phyloP scores from a whole-genome alignment of 2,329 filamentous ascomycete genomes.

The Diaporthe vexans region DNA sequence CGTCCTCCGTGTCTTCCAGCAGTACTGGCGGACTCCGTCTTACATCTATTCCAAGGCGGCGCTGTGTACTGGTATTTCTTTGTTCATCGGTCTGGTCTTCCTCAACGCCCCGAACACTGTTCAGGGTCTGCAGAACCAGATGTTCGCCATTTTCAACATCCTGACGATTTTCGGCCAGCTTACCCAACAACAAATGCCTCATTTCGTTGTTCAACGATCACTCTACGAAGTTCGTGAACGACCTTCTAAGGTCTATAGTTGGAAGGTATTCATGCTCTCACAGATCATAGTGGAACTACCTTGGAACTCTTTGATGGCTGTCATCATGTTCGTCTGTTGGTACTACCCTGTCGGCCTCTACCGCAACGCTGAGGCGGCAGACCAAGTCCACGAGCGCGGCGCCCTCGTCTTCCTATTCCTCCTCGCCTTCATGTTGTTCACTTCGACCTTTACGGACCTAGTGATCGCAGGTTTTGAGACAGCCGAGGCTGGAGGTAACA shows the following conservation, averaged over 20 bases:
- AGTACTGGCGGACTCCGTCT: constrained; percentile 80
- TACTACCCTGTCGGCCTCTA: constrained; percentile 79
- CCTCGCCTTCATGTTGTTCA: constrained; percentile 75
- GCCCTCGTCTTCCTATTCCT: constrained; percentile 77
- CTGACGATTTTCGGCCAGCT: constrained; percentile 77
- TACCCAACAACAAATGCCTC: constrained; percentile 77
- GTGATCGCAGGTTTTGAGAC: constrained; percentile 74
- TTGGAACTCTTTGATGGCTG: constrained; percentile 75
- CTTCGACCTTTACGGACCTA: constrained; percentile 76
- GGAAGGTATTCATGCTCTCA: constrained; percentile 76
- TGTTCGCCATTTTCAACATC: constrained; percentile 80
- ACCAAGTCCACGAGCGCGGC: constrained; percentile 68
- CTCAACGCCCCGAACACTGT: constrained; percentile 71
- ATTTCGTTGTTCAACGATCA: constrained; percentile 76
- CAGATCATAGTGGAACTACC: constrained; percentile 79
- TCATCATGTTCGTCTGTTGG: constrained; percentile 76
- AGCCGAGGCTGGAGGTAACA: constrained; percentile 76
- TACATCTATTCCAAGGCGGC: constrained; percentile 79
- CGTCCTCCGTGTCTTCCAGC: constrained; percentile 74
- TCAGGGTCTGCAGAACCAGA: constrained; percentile 79
- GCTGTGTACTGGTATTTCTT: constrained; percentile 65
- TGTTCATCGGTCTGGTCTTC: constrained; percentile 81
- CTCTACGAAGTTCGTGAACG: constrained; percentile 80
- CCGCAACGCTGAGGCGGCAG: constrained; percentile 67
- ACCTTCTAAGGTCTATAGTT: constrained; percentile 77